These are phyloP conservation scores for Acer yangbiense DNA, from an alignment of 345 rosid genomes.

Conservation along the genomic window DNA sequence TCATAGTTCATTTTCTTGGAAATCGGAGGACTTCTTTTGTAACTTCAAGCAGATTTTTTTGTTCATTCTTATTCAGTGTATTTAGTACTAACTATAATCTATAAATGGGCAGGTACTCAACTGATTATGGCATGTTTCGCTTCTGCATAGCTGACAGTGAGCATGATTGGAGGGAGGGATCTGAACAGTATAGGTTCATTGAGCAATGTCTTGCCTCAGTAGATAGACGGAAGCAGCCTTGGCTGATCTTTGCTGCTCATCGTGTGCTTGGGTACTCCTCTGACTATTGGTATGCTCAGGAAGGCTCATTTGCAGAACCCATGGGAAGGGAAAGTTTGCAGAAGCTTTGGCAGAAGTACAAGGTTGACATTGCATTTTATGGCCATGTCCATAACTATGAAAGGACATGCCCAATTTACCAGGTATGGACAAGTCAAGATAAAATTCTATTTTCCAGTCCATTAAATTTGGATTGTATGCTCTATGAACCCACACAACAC, in stretches of 20 bases:
- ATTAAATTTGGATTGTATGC: neutral
- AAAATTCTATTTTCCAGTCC: neutral
- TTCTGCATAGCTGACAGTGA: constrained; percentile 77
- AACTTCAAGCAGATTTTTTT: neutral
- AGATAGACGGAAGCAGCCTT: constrained; percentile 68
- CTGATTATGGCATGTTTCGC: constrained; percentile 76
- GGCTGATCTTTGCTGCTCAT: constrained; percentile 70
- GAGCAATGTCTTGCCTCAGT: constrained; percentile 67
- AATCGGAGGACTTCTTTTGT: neutral
- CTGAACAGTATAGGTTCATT: constrained; percentile 62
- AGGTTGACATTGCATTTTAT: constrained; percentile 72
- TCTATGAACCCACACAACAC: neutral
- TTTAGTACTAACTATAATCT: neutral
- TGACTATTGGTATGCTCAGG: constrained; percentile 41
- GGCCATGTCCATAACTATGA: constrained; percentile 81
- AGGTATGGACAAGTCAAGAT: constrained; percentile 38
- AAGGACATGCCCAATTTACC: constrained; percentile 69
- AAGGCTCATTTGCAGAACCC: constrained; percentile 62
- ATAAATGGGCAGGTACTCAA: constrained; percentile 51
- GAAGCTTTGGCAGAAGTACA: constrained; percentile 78
- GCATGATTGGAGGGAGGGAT: constrained; percentile 79
- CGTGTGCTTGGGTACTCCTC: constrained; percentile 78
- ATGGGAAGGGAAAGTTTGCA: constrained; percentile 69
- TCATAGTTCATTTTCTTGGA: constrained; percentile 1
- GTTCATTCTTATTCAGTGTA: neutral